Percentiles rank a stretch among this genome's conserved stretches.
These are phyloP conservation scores for Aspergillus funiculosus DNA, from an alignment of 495 filamentous ascomycete species.

Conservation along the genomic window DNA sequence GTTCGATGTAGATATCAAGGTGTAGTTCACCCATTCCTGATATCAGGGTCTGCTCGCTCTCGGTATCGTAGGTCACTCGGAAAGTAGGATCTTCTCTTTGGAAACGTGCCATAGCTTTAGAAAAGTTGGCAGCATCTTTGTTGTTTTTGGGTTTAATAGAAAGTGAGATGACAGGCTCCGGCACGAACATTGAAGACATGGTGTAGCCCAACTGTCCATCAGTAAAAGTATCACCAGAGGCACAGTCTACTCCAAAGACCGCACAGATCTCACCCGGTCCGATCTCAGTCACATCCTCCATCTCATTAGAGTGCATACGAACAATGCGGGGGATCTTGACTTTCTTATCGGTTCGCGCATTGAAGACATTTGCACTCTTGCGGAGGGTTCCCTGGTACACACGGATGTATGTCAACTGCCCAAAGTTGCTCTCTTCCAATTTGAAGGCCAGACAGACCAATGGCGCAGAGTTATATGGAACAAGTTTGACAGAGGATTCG, in stretches of 20 bases:
- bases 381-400: constrained; percentile 92
- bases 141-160: constrained; percentile 94
- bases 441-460: constrained; percentile 98
- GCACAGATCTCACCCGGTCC: constrained; percentile 97
- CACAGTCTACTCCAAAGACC: constrained; percentile 97
- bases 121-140: constrained; percentile 91
- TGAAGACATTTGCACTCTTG: constrained; percentile 87
- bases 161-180: constrained; percentile 95
- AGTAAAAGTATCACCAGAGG: constrained; percentile 97
- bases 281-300: constrained; percentile 92
- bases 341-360: constrained; percentile 90
- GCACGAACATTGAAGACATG: constrained; percentile 99
- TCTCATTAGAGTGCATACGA: constrained; percentile 98
- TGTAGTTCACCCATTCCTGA: constrained; percentile 98
- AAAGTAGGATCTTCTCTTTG: constrained; percentile 98
- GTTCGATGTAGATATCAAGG: constrained; percentile 95
- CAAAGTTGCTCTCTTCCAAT: constrained; percentile 97
- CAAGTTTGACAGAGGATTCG: constrained; percentile 75
- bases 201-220: constrained; percentile 89
- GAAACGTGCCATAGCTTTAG: constrained; percentile 98
- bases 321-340: constrained; percentile 97
- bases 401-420: constrained; percentile 96
- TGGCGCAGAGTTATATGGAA: constrained; percentile 86
- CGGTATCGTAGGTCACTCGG: constrained; percentile 83
- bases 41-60: constrained; percentile 93